phyloP scores from a whole-genome alignment of 345 rosid genomes.

The Salix dunnii region DNA sequence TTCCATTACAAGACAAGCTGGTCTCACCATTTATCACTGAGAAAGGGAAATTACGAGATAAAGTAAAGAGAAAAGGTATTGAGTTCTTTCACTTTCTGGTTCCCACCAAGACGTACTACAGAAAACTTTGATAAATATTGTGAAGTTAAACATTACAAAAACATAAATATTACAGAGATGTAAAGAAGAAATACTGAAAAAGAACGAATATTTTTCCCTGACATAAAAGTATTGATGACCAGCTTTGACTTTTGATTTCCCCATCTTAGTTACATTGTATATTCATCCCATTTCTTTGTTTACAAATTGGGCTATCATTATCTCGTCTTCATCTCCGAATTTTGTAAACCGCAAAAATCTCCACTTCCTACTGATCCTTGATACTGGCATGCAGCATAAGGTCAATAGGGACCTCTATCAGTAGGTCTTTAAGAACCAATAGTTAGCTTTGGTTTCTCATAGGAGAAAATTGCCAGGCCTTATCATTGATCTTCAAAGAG shows the following conservation, averaged over 20 bases:
- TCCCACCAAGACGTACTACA: neutral
- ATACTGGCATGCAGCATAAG: neutral
- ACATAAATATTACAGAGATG: neutral
- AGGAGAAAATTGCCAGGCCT: neutral
- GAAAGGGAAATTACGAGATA: neutral
- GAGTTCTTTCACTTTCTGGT: neutral
- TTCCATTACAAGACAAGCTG: slow-evolving; percentile 1
- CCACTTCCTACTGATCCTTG: neutral
- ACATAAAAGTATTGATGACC: neutral
- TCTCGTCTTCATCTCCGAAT: neutral
- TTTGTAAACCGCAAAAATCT: neutral
- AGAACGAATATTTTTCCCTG: neutral
- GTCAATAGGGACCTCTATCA: neutral
- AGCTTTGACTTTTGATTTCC: neutral
- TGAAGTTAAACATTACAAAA: neutral
- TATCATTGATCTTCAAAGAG: neutral
- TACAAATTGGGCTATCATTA: neutral
- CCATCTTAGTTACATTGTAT: neutral
- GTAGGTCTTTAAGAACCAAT: neutral
- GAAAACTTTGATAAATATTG: neutral
- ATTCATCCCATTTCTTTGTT: neutral
- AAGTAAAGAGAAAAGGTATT: neutral
- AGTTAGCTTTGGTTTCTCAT: too few species aligned
- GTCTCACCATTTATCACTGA: neutral
- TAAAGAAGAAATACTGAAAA: neutral